Percentiles rank a stretch among this genome's conserved stretches.
Conservation (phyloP, 164 flowering plant species). For the Malania oleifera region DNA sequence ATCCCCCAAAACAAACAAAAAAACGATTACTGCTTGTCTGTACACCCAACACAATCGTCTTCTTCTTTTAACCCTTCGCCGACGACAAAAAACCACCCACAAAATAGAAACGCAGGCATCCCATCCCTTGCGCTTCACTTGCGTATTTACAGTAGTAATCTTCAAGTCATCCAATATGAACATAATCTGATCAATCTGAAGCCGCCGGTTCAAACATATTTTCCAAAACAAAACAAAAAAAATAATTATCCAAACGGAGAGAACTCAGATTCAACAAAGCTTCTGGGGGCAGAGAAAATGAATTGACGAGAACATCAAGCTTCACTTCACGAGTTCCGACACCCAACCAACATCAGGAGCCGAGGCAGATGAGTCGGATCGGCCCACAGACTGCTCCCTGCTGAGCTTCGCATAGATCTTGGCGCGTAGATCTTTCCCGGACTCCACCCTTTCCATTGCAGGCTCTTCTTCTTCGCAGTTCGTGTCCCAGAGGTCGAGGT, state of each 20-base stretch:
- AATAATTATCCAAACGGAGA: background rate
- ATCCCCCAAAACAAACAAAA: constrained; percentile 11
- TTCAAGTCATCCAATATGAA: constrained; percentile 5
- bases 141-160: background rate
- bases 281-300: too few species aligned
- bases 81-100: constrained; percentile 6
- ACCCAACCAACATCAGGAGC: constrained; percentile 48
- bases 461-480: constrained; percentile 37
- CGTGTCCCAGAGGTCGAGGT: constrained; percentile 30
- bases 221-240: background rate
- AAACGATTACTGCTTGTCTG: constrained; percentile 4
- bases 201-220: constrained; percentile 8
- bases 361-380: constrained; percentile 20
- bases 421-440: constrained; percentile 63
- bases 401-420: constrained; percentile 56
- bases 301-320: background rate
- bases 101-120: constrained; percentile 17
- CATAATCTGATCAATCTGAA: constrained; percentile 11
- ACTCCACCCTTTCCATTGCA: constrained; percentile 70
- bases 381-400: constrained; percentile 52
- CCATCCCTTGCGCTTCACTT: background rate
- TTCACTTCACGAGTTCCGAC: constrained; percentile 38
- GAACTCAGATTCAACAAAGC: background rate
- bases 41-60: constrained; percentile 2
- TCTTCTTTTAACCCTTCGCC: background rate